These are phyloP conservation scores for Dothidotthia symphoricarpi DNA, from an alignment of 2,329 filamentous ascomycete species.

Conservation along the genomic window DNA sequence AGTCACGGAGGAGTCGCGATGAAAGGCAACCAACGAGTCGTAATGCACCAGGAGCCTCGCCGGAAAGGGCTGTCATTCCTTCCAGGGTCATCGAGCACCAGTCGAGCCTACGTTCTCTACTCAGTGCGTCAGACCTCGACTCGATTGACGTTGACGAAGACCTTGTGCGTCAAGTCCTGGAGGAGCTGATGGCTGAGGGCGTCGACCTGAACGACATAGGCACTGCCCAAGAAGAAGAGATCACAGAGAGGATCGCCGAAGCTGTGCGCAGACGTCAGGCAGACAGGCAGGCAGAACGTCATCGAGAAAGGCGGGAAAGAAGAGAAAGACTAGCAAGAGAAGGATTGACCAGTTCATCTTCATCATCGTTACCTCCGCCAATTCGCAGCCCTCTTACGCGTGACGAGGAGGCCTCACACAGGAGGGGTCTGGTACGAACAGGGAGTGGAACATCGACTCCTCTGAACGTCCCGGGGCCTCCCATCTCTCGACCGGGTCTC, in stretches of 20 bases:
- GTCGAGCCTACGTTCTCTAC: constrained; percentile 78
- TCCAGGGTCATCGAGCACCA: constrained; percentile 77
- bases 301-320: constrained; percentile 44
- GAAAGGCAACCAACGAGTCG: constrained; percentile 28
- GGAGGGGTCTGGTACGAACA: constrained; percentile 36
- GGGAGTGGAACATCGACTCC: constrained; percentile 38
- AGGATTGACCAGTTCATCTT: constrained; percentile 26
- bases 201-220: constrained; percentile 87
- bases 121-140: constrained; percentile 76
- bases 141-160: constrained; percentile 79
- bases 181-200: constrained; percentile 82
- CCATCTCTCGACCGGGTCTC: constrained; percentile 49
- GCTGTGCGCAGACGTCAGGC: constrained; percentile 77
- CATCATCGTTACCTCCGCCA: constrained; percentile 24
- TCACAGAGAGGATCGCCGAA: constrained; percentile 86
- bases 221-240: constrained; percentile 78
- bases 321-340: constrained; percentile 42
- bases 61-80: constrained; percentile 25
- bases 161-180: constrained; percentile 83
- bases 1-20: constrained; percentile 27
- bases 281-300: constrained; percentile 58
- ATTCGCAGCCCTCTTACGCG: constrained; percentile 28
- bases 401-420: constrained; percentile 32
- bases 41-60: constrained; percentile 20
- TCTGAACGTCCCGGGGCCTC: constrained; percentile 39